phyloP scores from a whole-genome alignment of 441 rosid genomes.

The Breynia disticha region DNA sequence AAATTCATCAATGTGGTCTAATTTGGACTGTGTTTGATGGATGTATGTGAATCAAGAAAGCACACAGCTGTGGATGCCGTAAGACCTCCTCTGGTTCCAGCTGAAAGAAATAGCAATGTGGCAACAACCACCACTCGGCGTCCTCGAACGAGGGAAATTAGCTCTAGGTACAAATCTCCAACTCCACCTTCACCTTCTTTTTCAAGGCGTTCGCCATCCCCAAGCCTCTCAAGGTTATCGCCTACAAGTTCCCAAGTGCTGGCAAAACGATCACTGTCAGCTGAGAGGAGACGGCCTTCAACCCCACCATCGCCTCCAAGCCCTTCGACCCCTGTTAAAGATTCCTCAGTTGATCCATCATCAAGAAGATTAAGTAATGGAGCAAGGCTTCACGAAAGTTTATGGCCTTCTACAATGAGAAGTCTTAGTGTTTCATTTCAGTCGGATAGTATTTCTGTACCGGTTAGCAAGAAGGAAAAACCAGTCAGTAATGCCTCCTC shows the following conservation, averaged over 20 bases:
- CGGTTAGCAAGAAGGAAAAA: slow-evolving; percentile 80
- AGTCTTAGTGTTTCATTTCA: slow-evolving; percentile 94
- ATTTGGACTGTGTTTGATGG: slow-evolving; percentile 62
- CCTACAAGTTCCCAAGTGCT: slow-evolving; percentile 37
- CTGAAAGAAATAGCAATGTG: slow-evolving; percentile 59
- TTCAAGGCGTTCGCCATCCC: slow-evolving; percentile 64
- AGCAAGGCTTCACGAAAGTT: slow-evolving; percentile 66
- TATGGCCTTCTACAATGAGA: slow-evolving; percentile 99
- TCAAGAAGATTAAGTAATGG: slow-evolving; percentile 53
- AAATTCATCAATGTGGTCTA: slow-evolving; percentile 46
- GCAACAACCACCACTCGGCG: slow-evolving; percentile 36
- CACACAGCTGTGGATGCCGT: slow-evolving; percentile 39
- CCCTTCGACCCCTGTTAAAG: slow-evolving; percentile 67
- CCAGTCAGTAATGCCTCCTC: slow-evolving; percentile 37
- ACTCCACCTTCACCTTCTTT: slow-evolving; percentile 34
- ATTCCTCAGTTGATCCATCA: slow-evolving; percentile 40
- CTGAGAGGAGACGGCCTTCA: slow-evolving; percentile 82
- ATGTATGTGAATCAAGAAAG: slow-evolving; percentile 51
- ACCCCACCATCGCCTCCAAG: slow-evolving; percentile 57
- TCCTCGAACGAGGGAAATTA: slow-evolving; percentile 52
- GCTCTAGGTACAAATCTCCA: slow-evolving; percentile 83
- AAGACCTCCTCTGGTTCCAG: slow-evolving; percentile 51
- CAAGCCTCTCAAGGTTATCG: slow-evolving; percentile 45
- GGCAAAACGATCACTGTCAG: slow-evolving; percentile 67
- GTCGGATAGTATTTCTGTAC: slow-evolving; percentile 76